Evolutionary conservation across 768 basidiomycete species (phyloP).

Genomic region (Asterophora lycoperdoides): DNA sequence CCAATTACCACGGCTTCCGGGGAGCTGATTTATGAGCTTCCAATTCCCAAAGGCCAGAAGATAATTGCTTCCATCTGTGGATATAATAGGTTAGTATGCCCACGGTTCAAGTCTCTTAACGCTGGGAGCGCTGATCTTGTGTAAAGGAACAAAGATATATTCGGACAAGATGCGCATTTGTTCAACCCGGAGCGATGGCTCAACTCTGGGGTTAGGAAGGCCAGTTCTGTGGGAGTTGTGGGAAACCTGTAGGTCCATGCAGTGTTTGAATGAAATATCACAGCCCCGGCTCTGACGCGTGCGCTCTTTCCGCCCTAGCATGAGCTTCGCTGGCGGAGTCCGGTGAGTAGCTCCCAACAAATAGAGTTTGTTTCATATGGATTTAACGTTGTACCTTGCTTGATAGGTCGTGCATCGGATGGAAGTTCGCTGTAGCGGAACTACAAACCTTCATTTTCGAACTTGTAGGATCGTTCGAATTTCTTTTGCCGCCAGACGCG

Average conservation of each 20-base stretch:
- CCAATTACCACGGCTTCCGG: slow-evolving; percentile 46
- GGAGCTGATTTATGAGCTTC: slow-evolving; percentile 40
- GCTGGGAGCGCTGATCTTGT: too few species aligned
- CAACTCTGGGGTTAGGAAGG: slow-evolving; percentile 32
- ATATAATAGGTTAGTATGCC: slow-evolving; percentile 44
- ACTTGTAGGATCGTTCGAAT: slow-evolving; percentile 50
- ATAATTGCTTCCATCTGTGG: slow-evolving; percentile 47
- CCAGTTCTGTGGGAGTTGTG: slow-evolving; percentile 43
- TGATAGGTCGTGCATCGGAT: slow-evolving; percentile 32
- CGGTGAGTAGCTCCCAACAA: slow-evolving; percentile 20
- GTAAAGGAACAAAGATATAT: slow-evolving; percentile 36
- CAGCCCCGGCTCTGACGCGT: not conserved
- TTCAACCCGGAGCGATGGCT: slow-evolving; percentile 52
- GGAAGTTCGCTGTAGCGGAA: slow-evolving; percentile 44
- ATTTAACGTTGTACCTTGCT: not conserved
- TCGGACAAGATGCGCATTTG: slow-evolving; percentile 42
- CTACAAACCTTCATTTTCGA: slow-evolving; percentile 59
- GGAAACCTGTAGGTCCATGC: slow-evolving; percentile 37
- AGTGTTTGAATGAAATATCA: not conserved
- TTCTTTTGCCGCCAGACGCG: slow-evolving; percentile 36
- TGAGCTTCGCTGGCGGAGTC: slow-evolving; percentile 30
- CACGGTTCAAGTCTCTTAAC: not conserved
- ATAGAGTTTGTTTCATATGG: not conserved
- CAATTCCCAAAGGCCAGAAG: slow-evolving; percentile 47
- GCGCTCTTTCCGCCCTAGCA: slow-evolving; percentile 13